Evolutionary conservation across 192 early-diverging fungal species (phyloP), one percentile per base, ranked within the genome.

Genomic region (Backusella australiensis): DNA sequence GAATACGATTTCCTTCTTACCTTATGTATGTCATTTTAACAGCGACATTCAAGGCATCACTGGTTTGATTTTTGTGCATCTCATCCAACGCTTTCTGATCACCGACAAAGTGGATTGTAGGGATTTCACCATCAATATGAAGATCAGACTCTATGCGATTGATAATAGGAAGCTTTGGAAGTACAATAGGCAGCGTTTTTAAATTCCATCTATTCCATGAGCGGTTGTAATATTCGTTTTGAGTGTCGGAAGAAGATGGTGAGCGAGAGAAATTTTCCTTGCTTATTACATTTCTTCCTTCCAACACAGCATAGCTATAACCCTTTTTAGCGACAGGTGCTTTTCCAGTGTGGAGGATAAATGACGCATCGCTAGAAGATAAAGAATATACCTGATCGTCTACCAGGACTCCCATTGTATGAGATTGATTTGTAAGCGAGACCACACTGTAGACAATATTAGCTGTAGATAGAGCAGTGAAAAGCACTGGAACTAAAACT

Each of bases 1-100:
- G 0, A 9, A 0, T 42, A 21, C 26, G 9, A 59, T 9, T 0
- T 59, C 26, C 32, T 52, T n/a, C n/a, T 8, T 23, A 26, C 68
- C 68, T 69, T n/a, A 69, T 69, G n/a, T 69, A 69, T 41, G 68
- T 23, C 35, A 69, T n/a, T 17, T 41, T 38, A 23, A 36, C 68
- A 39, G 2, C 0, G 4, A 12, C 35, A 23, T 9, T 69, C 21
- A 69, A 39, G 4, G 12, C 68, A 1, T 26, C 0, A 9, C 14
- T 39, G 29, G 3, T 3, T 63, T 26, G 56, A 12, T 42, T 69
- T 19, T 7, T 2, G 14, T 69, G 68, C 36, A 69, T 69, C 3
- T 19, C 8, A 3, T 69, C 68, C 2, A 69, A 41, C 1, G 1
- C 68, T 4, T 34, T 12, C 36, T 69, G 68, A 6, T 69, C 4